Base-by-base conservation (phyloP, 2,329 filamentous ascomycete species). In the Fusarium incarnatum region DNA sequence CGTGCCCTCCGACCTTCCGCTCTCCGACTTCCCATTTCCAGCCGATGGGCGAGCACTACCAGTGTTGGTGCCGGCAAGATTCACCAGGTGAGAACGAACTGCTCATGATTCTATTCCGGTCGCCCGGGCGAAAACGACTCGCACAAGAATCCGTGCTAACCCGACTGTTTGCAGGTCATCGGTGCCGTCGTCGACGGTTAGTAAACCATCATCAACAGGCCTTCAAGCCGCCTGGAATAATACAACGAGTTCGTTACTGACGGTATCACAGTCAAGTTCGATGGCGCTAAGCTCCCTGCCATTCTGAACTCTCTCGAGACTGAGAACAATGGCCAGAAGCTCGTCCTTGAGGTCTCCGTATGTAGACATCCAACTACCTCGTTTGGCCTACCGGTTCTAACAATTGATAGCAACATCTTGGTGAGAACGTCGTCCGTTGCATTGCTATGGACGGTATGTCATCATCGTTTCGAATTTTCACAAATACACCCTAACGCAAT, bases 391-490 rank as follows among this genome's bases (percentile, higher is more conserved):
- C 65, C 48, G 55, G 68, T 56, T 49, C 79, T 87, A 75, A 88
- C 81, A 75, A 71, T 48, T 41, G 68, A 54, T 78, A 98, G 94
- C 96, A 99, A 98, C 96, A 98, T 91, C 87, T 99, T 85, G 96
- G 96, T 87, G 93, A 99, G 89, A 97, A 94, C 88, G 93, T 98
- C 82, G 96, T 99, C 84, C 92, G 96, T 85, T 97, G 94, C 85
- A 99, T 99, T 97, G 96, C 96, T 86, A 99, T 99, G 96, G 96
- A 99, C 86, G 96, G 95, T 97, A 91, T 84, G 89, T 83, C 60
- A 56, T 60, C 34, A 56, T 58, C 41, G 23, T 45, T 47, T 49
- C 42, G 57, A 72, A 71, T 73, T 69, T 73, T 67, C 71, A 60
- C 58, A 48, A 23, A 8, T 47, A 46, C 62, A 56, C 42, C 62